Evolutionary conservation across 129 eudicot species (phyloP).

Genomic region (Saussurea involucrata): DNA sequence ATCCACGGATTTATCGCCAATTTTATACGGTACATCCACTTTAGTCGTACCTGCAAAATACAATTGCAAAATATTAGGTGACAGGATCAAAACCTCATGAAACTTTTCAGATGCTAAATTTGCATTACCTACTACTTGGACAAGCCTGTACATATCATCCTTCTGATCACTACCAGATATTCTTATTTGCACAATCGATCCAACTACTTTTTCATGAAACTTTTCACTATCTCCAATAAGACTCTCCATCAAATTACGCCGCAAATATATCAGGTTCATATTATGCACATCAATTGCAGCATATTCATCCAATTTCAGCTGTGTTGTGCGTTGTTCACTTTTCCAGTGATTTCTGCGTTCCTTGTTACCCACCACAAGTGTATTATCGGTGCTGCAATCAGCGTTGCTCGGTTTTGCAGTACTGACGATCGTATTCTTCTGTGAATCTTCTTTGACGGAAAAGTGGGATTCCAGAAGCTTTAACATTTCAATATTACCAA

Average conservation of each 20-base stretch:
- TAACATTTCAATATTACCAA: constrained; percentile 84
- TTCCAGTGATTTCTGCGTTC: constrained; percentile 57
- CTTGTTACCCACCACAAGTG: constrained; percentile 38
- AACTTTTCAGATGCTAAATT: constrained; percentile 2
- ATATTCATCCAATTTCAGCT: constrained; percentile 65
- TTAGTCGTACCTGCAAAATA: constrained; percentile 62
- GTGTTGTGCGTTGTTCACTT: constrained; percentile 50
- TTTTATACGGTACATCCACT: constrained; percentile 59
- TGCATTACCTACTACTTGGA: constrained; percentile 82
- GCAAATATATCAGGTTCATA: constrained; percentile 74
- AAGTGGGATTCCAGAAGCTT: constrained; percentile 84
- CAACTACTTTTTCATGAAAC: constrained; percentile 69
- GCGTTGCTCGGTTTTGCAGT: constrained; percentile 26
- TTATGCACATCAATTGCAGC: constrained; percentile 97
- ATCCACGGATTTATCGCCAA: constrained; percentile 55
- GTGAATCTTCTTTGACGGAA: constrained; percentile 48
- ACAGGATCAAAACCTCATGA: neutral
- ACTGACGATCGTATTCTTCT: constrained; percentile 37
- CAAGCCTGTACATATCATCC: constrained; percentile 83
- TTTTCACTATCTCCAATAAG: constrained; percentile 58
- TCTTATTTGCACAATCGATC: constrained; percentile 83
- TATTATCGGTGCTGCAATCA: constrained; percentile 36
- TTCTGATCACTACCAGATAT: constrained; percentile 77
- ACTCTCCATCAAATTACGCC: constrained; percentile 71
- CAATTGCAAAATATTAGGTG: constrained; percentile 6